A percentile compares a stretch with the other conserved stretches of the same genome.
Evolutionary conservation across 2,329 filamentous ascomycete species (phyloP).

Genomic region (Alternaria triticina): DNA sequence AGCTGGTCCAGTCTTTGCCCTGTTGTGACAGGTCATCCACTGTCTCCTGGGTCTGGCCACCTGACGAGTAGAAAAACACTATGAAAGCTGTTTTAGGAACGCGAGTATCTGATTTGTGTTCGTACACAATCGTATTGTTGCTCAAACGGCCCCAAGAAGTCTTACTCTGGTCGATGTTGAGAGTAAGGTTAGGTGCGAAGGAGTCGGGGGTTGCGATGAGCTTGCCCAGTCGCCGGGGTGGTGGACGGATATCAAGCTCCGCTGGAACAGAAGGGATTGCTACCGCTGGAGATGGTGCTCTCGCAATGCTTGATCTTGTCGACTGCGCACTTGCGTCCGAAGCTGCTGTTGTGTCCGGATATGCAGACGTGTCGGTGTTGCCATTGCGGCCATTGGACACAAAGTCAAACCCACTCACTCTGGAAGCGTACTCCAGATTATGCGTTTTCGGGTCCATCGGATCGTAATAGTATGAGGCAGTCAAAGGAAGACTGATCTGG

Average conservation of each 20-base stretch:
- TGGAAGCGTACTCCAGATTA: conserved; percentile 54
- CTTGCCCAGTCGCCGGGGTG: conserved; percentile 63
- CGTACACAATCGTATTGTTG: conserved; percentile 72
- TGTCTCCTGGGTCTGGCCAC: conserved; percentile 70
- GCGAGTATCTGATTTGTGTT: conserved; percentile 67
- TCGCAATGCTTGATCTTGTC: conserved; percentile 18
- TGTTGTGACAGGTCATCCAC: conserved; percentile 49
- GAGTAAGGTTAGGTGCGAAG: conserved; percentile 66
- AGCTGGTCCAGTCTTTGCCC: conserved; percentile 61
- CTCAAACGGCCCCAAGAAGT: conserved; percentile 78
- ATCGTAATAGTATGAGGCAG: conserved; percentile 54
- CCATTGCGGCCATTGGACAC: conserved; percentile 26
- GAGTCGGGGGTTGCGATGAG: conserved; percentile 72
- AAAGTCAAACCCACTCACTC: conserved; percentile 55
- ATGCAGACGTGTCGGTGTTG: conserved; percentile 25
- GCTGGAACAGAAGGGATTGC: conserved; percentile 30
- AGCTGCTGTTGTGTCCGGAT: conserved; percentile 37
- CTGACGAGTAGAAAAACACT: conserved; percentile 66
- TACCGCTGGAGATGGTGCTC: conserved; percentile 22
- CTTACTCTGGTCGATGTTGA: conserved; percentile 68
- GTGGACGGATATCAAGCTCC: conserved; percentile 45
- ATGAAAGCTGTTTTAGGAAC: conserved; percentile 85
- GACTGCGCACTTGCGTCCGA: conserved; percentile 29
- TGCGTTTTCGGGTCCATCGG: conserved; percentile 53
- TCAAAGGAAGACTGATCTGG: conserved; percentile 53